These are phyloP conservation scores for Calonectria montana DNA, from an alignment of 2,329 filamentous ascomycete genomes.

Conservation along the genomic window DNA sequence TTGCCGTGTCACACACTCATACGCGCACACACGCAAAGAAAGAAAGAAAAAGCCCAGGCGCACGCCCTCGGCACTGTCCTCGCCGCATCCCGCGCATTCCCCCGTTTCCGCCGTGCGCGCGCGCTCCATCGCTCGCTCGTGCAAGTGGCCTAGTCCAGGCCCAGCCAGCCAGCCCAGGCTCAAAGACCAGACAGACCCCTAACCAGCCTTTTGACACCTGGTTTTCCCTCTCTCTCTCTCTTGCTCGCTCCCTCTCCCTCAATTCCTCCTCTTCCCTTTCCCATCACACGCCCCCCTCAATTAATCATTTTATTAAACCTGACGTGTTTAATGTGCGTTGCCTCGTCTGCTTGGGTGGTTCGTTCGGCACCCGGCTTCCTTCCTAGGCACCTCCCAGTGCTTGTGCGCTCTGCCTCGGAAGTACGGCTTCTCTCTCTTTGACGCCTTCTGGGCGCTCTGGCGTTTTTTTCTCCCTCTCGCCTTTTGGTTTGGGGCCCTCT, in stretches of 20 bases:
- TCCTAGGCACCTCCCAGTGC: not conserved
- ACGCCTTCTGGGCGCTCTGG: not conserved
- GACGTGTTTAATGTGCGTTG: not conserved
- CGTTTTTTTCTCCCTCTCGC: slow-evolving; percentile 20
- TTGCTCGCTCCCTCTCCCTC: not conserved
- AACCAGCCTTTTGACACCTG: not conserved
- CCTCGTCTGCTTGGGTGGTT: not conserved
- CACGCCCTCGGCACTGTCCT: not conserved
- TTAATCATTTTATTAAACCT: not conserved
- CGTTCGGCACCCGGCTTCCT: slow-evolving; percentile 11
- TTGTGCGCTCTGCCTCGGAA: slow-evolving; percentile 41
- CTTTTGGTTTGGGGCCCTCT: not conserved
- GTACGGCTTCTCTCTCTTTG: slow-evolving; percentile 37
- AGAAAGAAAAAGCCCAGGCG: not conserved
- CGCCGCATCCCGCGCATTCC: not conserved
- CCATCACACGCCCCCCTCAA: not conserved
- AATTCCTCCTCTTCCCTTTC: not conserved
- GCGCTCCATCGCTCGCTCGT: not conserved
- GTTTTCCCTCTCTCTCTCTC: not conserved
- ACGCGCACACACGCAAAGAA: not conserved
- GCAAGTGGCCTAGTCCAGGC: not conserved
- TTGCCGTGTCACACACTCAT: not conserved
- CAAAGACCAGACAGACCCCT: not conserved
- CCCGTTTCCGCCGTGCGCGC: not conserved
- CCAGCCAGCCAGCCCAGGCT: not conserved